These are phyloP conservation scores for Termitomyces sp. DNA, from an alignment of 768 basidiomycete species.

Conservation along the genomic window DNA sequence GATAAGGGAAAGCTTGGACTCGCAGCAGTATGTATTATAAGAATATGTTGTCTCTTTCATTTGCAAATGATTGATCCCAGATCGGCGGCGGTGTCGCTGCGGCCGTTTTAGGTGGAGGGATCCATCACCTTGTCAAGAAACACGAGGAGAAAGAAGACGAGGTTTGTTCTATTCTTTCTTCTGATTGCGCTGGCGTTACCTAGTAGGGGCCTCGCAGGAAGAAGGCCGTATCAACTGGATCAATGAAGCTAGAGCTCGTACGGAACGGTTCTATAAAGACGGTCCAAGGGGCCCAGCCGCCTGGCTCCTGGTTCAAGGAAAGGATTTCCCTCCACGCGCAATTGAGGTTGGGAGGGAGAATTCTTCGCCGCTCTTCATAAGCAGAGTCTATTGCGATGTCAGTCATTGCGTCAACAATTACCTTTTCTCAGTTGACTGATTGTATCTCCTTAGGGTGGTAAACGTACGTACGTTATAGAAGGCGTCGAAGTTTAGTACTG, in stretches of 20 bases:
- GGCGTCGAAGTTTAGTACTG: constrained; percentile 23
- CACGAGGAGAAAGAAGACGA: constrained; percentile 55
- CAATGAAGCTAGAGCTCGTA: constrained; percentile 48
- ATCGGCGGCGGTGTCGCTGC: constrained; percentile 54
- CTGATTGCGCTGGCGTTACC: background rate
- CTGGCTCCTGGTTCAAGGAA: constrained; percentile 61
- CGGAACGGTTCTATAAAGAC: constrained; percentile 37
- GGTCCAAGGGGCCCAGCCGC: constrained; percentile 43
- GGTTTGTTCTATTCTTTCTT: constrained; percentile 22
- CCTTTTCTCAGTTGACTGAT: background rate
- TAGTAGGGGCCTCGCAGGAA: constrained; percentile 27
- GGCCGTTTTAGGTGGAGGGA: constrained; percentile 1
- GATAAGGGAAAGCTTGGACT: constrained; percentile 53
- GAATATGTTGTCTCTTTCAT: background rate
- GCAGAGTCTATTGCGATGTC: constrained; percentile 55
- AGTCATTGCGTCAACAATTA: constrained; percentile 12
- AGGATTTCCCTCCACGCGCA: constrained; percentile 51
- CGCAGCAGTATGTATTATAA: constrained; percentile 31
- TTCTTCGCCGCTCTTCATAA: constrained; percentile 48
- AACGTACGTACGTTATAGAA: constrained; percentile 47
- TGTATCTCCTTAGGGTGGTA: constrained; percentile 35
- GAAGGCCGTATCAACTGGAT: constrained; percentile 49
- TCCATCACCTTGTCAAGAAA: constrained; percentile 2
- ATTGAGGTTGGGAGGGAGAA: constrained; percentile 53
- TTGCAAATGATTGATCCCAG: constrained; percentile 27